Conservation (phyloP, 2,329 filamentous ascomycete genomes). For the Aspergillus sp. region DNA sequence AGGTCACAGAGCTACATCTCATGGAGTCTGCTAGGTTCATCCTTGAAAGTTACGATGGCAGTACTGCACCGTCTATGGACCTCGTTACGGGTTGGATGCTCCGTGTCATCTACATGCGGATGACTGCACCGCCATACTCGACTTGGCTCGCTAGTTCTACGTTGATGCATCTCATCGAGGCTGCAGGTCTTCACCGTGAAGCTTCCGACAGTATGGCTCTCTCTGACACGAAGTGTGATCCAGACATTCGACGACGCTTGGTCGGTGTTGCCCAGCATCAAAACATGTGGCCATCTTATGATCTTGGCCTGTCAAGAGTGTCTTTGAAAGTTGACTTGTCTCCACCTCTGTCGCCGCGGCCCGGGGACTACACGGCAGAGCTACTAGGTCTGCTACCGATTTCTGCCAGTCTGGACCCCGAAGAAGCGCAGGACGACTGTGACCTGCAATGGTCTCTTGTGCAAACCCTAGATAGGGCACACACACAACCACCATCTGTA, state of each 20-base stretch:
- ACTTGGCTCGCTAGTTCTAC: conserved; percentile 31
- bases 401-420: conserved; percentile 48
- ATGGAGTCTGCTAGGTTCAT: conserved; percentile 39
- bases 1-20: conserved; percentile 41
- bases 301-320: conserved; percentile 50
- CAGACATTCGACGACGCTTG: conserved; percentile 36
- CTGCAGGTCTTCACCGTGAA: conserved; percentile 31
- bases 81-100: conserved; percentile 41
- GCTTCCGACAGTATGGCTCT: conserved; percentile 10
- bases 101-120: conserved; percentile 46
- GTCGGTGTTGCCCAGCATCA: conserved; percentile 49
- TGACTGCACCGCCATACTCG: conserved; percentile 46
- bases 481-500: conserved; percentile 40
- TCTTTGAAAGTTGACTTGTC: conserved; percentile 28
- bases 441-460: conserved; percentile 40
- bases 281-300: conserved; percentile 53
- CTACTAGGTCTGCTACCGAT: conserved; percentile 46
- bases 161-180: conserved; percentile 47
- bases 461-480: conserved; percentile 31
- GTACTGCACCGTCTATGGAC: conserved; percentile 18
- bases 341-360: conserved; percentile 28
- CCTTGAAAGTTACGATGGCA: conserved; percentile 31
- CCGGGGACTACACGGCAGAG: conserved; percentile 45
- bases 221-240: conserved; percentile 8
- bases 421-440: conserved; percentile 31